phyloP scores from a whole-genome alignment of 176 grass and related monocot species.

The Oryza brachyantha region DNA sequence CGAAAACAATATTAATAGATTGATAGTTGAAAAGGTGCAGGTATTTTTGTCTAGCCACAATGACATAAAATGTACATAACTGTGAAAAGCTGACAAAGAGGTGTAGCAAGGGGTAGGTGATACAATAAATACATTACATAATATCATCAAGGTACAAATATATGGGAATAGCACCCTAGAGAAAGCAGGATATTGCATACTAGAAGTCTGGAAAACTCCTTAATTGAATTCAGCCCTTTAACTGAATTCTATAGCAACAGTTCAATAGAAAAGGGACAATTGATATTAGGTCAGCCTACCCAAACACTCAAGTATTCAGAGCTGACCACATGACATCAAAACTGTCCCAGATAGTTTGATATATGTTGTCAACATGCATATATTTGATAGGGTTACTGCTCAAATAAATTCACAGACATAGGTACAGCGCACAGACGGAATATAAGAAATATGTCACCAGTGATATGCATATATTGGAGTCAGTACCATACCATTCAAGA shows the following conservation, averaged over 20 bases:
- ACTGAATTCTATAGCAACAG: background rate
- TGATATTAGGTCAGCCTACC: background rate
- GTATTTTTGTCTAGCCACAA: background rate
- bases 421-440: background rate
- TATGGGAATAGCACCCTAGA: background rate
- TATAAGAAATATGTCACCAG: background rate
- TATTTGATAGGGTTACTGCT: background rate
- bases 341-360: background rate
- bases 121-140: background rate
- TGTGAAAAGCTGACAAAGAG: background rate
- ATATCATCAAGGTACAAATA: background rate
- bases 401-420: conserved; percentile 24
- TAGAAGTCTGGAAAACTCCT: background rate
- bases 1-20: background rate
- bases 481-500: conserved; percentile 89
- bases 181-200: background rate
- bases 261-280: background rate
- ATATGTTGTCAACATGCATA: background rate
- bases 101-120: background rate
- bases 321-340: background rate
- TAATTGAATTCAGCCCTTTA: background rate
- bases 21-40: background rate
- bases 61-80: background rate
- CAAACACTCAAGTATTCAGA: background rate
- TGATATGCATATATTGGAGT: background rate